These are phyloP conservation scores for Neurospora tetrasperma DNA, from an alignment of 495 filamentous ascomycete genomes.

Conservation along the genomic window DNA sequence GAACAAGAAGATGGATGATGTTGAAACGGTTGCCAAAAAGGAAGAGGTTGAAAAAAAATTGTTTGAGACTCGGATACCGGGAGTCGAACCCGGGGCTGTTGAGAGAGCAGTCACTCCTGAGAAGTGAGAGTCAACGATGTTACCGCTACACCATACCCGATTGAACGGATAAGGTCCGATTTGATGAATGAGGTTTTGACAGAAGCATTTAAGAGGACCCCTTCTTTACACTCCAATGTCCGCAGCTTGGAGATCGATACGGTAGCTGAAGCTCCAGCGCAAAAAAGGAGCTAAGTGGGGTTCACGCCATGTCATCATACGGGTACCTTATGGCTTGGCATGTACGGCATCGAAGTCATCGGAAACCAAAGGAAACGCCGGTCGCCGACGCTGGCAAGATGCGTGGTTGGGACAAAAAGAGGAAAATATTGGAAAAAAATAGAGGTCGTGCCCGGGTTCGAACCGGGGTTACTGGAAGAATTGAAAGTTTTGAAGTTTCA, in stretches of 20 bases:
- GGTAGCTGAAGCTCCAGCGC: not conserved
- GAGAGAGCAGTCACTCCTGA: no score
- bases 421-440: not conserved
- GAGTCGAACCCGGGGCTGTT: not conserved
- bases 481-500: not conserved
- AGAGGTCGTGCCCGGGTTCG: not conserved
- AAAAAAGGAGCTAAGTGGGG: not conserved
- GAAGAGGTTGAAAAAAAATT: not conserved
- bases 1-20: not conserved
- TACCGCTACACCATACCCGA: not conserved
- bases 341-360: not conserved
- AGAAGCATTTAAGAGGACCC: not conserved
- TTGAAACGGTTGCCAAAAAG: not conserved
- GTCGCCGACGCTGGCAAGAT: not conserved
- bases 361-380: not conserved
- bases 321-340: not conserved
- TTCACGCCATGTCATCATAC: not conserved
- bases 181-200: not conserved
- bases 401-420: not conserved
- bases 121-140: no score
- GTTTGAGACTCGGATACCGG: not conserved
- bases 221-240: no score
- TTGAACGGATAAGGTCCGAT: not conserved
- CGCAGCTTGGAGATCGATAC: no score
- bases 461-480: slow-evolving; percentile 1